A percentile compares a stretch with the other conserved stretches of the same genome.
Evolutionary conservation across 2,329 filamentous ascomycete genomes (phyloP).

Genomic region (Zasmidium citrigriseum): DNA sequence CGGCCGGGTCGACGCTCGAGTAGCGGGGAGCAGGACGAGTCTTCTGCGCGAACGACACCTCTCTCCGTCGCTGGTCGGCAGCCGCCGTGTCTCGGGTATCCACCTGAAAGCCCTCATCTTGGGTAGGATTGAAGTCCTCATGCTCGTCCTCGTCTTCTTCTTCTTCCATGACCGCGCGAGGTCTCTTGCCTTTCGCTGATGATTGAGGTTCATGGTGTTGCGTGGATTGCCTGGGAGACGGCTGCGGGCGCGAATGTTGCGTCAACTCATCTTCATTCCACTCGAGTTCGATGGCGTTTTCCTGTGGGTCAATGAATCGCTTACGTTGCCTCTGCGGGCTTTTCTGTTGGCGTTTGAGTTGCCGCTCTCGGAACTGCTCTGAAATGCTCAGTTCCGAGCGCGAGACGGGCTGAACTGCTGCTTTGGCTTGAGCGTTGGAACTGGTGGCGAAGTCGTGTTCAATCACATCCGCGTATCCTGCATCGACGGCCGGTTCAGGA

Average conservation of each 20-base stretch:
- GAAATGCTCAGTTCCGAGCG: neutral
- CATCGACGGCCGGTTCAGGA: no score
- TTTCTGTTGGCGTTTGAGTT: neutral
- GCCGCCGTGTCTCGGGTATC: conserved; percentile 35
- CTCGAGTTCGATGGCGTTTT: conserved; percentile 16
- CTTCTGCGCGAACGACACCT: conserved; percentile 31
- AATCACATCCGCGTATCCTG: neutral
- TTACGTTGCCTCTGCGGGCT: neutral
- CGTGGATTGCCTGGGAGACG: conserved; percentile 12
- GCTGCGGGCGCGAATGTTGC: neutral
- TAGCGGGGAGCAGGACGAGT: conserved; percentile 3
- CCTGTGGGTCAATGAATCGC: conserved; percentile 29
- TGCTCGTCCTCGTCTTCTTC: conserved; percentile 33
- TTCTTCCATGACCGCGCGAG: conserved; percentile 30
- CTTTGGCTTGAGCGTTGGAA: neutral
- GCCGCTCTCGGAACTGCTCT: neutral
- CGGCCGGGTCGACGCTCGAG: conserved; percentile 1
- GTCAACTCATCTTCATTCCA: conserved; percentile 9
- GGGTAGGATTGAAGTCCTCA: conserved; percentile 26
- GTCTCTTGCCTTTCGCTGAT: conserved; percentile 24
- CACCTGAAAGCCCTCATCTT: conserved; percentile 49
- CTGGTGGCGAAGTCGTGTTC: conserved; percentile 8
- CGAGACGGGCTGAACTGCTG: neutral
- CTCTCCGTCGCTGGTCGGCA: conserved; percentile 37
- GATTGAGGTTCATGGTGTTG: conserved; percentile 1